Evolutionary conservation across 2,329 filamentous ascomycete species (phyloP).

Genomic region (Trichoderma pleuroti): DNA sequence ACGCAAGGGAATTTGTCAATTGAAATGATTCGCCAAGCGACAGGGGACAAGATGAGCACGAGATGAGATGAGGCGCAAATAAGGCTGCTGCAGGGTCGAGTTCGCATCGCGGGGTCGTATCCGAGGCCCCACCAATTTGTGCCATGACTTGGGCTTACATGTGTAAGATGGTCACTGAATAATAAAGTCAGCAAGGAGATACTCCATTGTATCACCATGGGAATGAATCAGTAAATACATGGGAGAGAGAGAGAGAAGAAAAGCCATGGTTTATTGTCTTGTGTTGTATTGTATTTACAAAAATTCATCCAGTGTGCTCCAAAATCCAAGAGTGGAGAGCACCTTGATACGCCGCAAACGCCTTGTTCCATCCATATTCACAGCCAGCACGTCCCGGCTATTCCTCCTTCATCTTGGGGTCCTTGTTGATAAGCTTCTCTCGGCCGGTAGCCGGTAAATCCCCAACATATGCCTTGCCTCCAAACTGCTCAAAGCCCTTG

Average conservation of each 20-base stretch:
- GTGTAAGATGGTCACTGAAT: background rate
- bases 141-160: background rate
- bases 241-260: background rate
- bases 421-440: constrained; percentile 39
- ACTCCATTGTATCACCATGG: too few species aligned
- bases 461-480: constrained; percentile 58
- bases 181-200: background rate
- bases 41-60: background rate
- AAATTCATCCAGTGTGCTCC: background rate
- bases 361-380: background rate
- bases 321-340: background rate
- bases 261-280: background rate
- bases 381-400: constrained; percentile 21
- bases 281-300: background rate
- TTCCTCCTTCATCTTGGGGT: constrained; percentile 46
- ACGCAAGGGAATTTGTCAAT: background rate
- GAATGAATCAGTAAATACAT: background rate
- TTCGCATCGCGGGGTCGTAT: constrained; percentile 8
- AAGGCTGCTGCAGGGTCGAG: constrained; percentile 10
- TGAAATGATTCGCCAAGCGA: background rate
- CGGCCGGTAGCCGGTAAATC: constrained; percentile 51
- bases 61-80: constrained; percentile 1
- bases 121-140: background rate
- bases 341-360: background rate
- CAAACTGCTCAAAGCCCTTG: constrained; percentile 70